Percentiles rank a stretch among this genome's conserved stretches.
Evolutionary conservation across 768 basidiomycete genomes (phyloP).

Genomic region (Calocera cornea): DNA sequence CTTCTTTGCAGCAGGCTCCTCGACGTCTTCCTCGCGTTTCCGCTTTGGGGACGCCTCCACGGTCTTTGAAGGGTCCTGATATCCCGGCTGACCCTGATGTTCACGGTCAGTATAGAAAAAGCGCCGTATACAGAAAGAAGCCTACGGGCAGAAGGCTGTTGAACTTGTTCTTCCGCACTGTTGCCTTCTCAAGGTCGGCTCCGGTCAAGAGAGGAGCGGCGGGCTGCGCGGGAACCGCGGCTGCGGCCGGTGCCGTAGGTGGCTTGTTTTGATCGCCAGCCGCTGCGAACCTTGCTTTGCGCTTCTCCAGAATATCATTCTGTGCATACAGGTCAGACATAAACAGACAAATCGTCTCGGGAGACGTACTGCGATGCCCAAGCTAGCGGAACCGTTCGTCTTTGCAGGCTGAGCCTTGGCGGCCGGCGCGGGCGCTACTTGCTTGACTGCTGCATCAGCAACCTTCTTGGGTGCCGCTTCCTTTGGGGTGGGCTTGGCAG

Average conservation of each 20-base stretch:
- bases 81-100: neutral
- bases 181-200: neutral
- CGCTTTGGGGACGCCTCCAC: neutral
- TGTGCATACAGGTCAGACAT: neutral
- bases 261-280: neutral
- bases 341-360: neutral
- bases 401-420: neutral
- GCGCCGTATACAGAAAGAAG: neutral
- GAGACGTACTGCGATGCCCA: neutral
- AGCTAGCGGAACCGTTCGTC: neutral
- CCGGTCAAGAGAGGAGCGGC: neutral
- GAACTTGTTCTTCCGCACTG: neutral
- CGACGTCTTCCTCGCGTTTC: neutral
- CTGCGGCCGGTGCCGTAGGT: neutral
- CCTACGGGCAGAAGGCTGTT: neutral
- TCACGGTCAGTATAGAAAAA: neutral
- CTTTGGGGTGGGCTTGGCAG: conserved; percentile 32
- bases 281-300: neutral
- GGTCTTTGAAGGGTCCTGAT: neutral
- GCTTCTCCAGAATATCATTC: neutral
- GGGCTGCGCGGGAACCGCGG: neutral
- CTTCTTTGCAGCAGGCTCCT: neutral
- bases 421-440: conserved; percentile 13
- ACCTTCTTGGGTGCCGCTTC: conserved; percentile 16
- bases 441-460: conserved; percentile 16